phyloP scores from a whole-genome alignment of 176 grass and related monocot species.

The Oryza brachyantha region DNA sequence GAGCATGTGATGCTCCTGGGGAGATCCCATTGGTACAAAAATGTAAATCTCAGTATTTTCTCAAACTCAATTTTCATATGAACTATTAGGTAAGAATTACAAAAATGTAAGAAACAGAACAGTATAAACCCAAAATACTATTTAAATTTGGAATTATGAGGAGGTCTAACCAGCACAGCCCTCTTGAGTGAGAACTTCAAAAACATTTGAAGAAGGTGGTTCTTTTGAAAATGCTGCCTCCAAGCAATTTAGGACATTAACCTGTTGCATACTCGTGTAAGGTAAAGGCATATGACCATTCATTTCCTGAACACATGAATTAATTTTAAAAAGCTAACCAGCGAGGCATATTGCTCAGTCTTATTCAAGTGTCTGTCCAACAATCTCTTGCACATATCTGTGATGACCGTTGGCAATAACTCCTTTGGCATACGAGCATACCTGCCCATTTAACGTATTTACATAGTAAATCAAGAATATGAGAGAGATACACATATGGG shows the following conservation, averaged over 20 bases:
- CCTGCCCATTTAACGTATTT: slow-evolving; percentile 44
- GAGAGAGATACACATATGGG: slow-evolving; percentile 13
- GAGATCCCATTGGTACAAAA: slow-evolving; percentile 31
- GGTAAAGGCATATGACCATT: not conserved
- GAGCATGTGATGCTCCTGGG: slow-evolving; percentile 40
- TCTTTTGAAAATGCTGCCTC: slow-evolving; percentile 75
- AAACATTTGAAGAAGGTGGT: slow-evolving; percentile 67
- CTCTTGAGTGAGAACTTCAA: slow-evolving; percentile 59
- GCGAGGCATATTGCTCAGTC: slow-evolving; percentile 62
- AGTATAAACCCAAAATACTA: slow-evolving; percentile 2
- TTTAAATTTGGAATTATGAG: slow-evolving; percentile 29
- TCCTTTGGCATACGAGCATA: slow-evolving; percentile 83
- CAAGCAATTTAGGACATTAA: slow-evolving; percentile 89
- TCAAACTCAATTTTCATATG: slow-evolving; percentile 26
- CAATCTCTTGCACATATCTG: slow-evolving; percentile 52
- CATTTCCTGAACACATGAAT: slow-evolving; percentile 17
- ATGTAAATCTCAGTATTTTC: slow-evolving; percentile 24
- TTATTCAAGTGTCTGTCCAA: slow-evolving; percentile 41
- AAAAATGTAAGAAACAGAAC: slow-evolving; percentile 21
- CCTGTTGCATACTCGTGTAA: slow-evolving; percentile 47
- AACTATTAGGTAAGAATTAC: not conserved
- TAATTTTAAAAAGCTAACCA: slow-evolving; percentile 61
- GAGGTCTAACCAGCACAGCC: slow-evolving; percentile 48
- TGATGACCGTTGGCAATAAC: slow-evolving; percentile 69
- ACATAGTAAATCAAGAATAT: slow-evolving; percentile 14